Conservation (phyloP, 768 basidiomycete genomes). For the Antrodiella citrinella region DNA sequence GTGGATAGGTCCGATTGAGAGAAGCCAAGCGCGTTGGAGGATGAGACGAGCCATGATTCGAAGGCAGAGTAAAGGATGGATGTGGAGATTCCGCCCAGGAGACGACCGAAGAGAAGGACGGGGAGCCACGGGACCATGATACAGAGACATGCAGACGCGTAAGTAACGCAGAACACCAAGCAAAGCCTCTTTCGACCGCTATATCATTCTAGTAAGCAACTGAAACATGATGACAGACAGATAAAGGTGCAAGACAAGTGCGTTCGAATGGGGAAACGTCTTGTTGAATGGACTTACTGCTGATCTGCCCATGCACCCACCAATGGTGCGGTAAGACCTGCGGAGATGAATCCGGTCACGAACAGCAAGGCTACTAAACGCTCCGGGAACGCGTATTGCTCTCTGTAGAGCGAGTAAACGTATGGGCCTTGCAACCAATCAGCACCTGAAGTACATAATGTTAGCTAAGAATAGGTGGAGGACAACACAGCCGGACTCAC, state of each 20-base stretch:
- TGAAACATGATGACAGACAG: no score
- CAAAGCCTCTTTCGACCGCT: slow-evolving; percentile 66
- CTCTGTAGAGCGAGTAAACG: slow-evolving; percentile 64
- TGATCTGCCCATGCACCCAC: slow-evolving; percentile 76
- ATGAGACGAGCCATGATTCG: slow-evolving; percentile 70
- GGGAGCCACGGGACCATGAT: slow-evolving; percentile 51
- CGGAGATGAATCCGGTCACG: slow-evolving; percentile 70
- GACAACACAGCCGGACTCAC: slow-evolving; percentile 31
- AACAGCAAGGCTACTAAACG: slow-evolving; percentile 62
- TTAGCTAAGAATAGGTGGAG: no score
- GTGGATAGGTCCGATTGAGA: slow-evolving; percentile 51
- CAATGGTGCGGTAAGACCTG: slow-evolving; percentile 59
- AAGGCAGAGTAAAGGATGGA: slow-evolving; percentile 72
- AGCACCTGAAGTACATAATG: no score
- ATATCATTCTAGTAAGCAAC: background rate
- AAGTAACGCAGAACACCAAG: slow-evolving; percentile 64
- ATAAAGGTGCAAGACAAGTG: background rate
- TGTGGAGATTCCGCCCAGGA: slow-evolving; percentile 65
- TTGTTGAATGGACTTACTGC: slow-evolving; percentile 40
- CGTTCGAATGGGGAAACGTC: background rate
- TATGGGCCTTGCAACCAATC: slow-evolving; percentile 82
- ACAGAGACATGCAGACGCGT: slow-evolving; percentile 50
- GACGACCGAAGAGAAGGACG: slow-evolving; percentile 52
- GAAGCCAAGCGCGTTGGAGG: slow-evolving; percentile 43
- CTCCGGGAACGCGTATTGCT: slow-evolving; percentile 59